Base-by-base conservation (phyloP, 192 early-diverging fungal species). In the Backusella circina region DNA sequence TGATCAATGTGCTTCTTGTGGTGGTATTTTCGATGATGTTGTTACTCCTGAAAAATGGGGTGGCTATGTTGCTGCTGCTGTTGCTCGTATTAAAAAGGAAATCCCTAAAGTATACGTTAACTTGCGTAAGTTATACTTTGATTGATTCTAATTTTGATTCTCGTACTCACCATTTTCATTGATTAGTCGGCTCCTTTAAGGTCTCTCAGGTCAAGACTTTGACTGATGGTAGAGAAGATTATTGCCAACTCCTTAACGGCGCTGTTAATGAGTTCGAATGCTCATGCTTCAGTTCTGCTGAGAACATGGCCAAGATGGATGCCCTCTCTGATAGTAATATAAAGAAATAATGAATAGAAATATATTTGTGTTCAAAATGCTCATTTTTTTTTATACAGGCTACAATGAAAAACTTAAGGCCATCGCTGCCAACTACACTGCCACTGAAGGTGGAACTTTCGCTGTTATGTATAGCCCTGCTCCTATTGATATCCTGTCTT, bases 131-230 rank as follows among this genome's bases (percentile, higher is more conserved):
- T 51, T 4, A n/a, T 15, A 38, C n/a, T 61, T 61, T 18, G 0
- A 30, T 41, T 21, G 15, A 1, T 16, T 31, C 1, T 47, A 44
- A 31, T 16, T 31, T 3, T 47, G 31, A 31, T 47, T 15, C 16
- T 47, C 12, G 6, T 13, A 28, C 31, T 18, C 12, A 44, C 13
- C 5, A 37, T 70, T 39, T 33, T 13, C 21, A 26, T 69, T 69
- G 26, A 32, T 6, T 57, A 78, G 77, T 78, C 13, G 72, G 77
- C 5, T 51, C 65, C 3, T 78, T 78, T 30, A 68, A 72, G 21
- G 77, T 78, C 1, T 73, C 77, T 23, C 66, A 70, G 30, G 77
- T 78, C 26, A 73, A 73, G 67, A 39, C 65, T 15, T 47, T 78
- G 15, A 78, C 77, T 10, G 65, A 35, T 2, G 37, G 37, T 2